Evolutionary conservation across 2,329 filamentous ascomycete species (phyloP), one percentile per base, ranked within the genome.

Genomic region (Colletotrichum tofieldiae): DNA sequence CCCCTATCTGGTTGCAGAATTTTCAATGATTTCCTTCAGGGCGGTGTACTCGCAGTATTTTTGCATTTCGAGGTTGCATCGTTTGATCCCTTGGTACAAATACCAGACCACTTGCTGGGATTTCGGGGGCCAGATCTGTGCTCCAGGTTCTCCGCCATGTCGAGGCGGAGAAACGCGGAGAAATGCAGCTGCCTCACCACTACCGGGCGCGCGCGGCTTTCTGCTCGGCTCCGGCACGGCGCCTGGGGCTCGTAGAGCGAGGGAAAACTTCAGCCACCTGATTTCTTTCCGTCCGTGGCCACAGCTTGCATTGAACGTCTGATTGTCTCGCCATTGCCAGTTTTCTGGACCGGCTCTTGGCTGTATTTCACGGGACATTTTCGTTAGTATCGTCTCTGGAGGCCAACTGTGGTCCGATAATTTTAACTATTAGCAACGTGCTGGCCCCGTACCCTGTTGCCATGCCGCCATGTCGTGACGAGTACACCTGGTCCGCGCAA

Each of bases 131-230:
- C n/a, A 52, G 43, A 62, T 62, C 43, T 62, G 60, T 6, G 32
- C 23, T 37, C 60, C 45, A 35, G 32, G 32, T 62, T 41, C 60
- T 51, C 45, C 45, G 47, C 59, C 14, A 3, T 12, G 45, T 12
- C 32, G n/a, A 29, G 32, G 45, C 45, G 45, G 60, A 62, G 60
- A 52, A 62, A 51, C 32, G 60, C 60, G 60, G 60, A 62, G 60
- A 39, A 20, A 51, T n/a, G 8, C 16, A 9, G 54, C 29, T 14
- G 32, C 54, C 26, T 23, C 35, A 12, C 23, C 23, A 9, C 11
- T 39, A 5, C 18, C 23, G 12, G 20, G 11, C 7, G 4, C 18
- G 52, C 20, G 9, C n/a, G 54, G 9, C 20, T 23, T 23, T 39
- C 18, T 39, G 18, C 32, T 56, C n/a, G 52, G 55, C 55, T 58